phyloP scores from a whole-genome alignment of 768 basidiomycete species.

The Stropharia rugosoannulata region DNA sequence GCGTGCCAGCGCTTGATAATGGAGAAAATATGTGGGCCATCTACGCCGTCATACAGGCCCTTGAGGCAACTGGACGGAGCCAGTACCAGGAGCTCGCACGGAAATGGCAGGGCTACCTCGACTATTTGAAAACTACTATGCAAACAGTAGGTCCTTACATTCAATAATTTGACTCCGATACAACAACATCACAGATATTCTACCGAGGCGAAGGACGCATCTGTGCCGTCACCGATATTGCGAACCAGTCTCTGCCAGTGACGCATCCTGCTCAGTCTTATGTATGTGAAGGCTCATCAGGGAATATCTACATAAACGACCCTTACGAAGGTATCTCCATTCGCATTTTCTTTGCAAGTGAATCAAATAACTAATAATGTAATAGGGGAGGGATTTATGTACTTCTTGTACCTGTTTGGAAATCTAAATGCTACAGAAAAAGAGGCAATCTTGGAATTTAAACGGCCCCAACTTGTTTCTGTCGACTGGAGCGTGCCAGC shows the following conservation, averaged over 20 bases:
- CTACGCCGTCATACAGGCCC: slow-evolving; percentile 19
- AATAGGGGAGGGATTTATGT: slow-evolving; percentile 20
- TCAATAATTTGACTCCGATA: not conserved
- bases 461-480: slow-evolving; percentile 19
- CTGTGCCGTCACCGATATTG: slow-evolving; percentile 19
- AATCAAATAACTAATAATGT: not conserved
- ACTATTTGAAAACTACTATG: slow-evolving; percentile 19
- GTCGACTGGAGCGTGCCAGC: slow-evolving; percentile 15
- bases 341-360: not conserved
- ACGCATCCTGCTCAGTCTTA: slow-evolving; percentile 20
- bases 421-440: slow-evolving; percentile 15
- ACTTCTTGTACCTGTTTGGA: slow-evolving; percentile 20
- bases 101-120: slow-evolving; percentile 18
- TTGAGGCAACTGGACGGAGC: slow-evolving; percentile 10
- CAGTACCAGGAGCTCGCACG: slow-evolving; percentile 12
- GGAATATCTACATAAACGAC: slow-evolving; percentile 18
- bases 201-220: slow-evolving; percentile 20
- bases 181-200: slow-evolving; percentile 11
- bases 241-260: slow-evolving; percentile 19
- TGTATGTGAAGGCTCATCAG: slow-evolving; percentile 20
- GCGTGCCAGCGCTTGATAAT: slow-evolving; percentile 23
- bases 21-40: slow-evolving; percentile 25
- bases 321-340: slow-evolving; percentile 19
- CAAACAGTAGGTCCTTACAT: not conserved
- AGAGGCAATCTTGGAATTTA: slow-evolving; percentile 15